Base-by-base conservation (phyloP, 768 basidiomycete genomes). In the Rhodocollybia butyracea region DNA sequence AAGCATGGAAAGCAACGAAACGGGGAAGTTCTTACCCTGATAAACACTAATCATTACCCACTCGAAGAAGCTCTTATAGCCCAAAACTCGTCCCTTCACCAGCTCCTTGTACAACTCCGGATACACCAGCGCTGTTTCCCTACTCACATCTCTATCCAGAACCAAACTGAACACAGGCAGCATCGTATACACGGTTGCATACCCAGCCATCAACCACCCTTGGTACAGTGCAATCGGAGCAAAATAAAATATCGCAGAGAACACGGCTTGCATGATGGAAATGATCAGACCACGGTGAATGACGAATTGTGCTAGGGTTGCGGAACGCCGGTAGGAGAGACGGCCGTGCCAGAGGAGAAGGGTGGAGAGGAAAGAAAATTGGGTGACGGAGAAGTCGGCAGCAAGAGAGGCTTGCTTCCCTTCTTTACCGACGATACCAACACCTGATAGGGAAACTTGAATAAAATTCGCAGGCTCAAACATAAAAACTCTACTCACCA, bases 381-480 rank as follows among this genome's bases (percentile, higher is more conserved):
- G 97, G 3, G 88, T 97, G 59, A 99, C 91, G 3, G 94, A 96
- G 66, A 99, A 98, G 71, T 98, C 97, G 2, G 97, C 97, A 0
- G 97, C 96, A n/a, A 99, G 82, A 0, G 95, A 98, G 0, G 97
- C 97, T 70, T 98, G 97, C 67, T 93, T 95, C 24, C 97, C 97
- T 76, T 98, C 97, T 70, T 99, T 98, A 19, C 97, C 97, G 17
- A 98, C 97, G 60, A 99, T 98, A 21, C 97, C 97, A 30, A 99
- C 85, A 50, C 95, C 94, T 94, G 51, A 47, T 43, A n/a, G 53
- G 53, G 27, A 24, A 3, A 51, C 22, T 27, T 30, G 34, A 41
- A 42, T 1, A 48, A 48, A 1, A 38, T 22, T 24, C 34, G 29
- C 26, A 24, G 27, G 34, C 10, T 32, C 15, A 30, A 26, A 46